These are phyloP conservation scores for Trichothecium roseum DNA, from an alignment of 2,329 filamentous ascomycete species.

Conservation along the genomic window DNA sequence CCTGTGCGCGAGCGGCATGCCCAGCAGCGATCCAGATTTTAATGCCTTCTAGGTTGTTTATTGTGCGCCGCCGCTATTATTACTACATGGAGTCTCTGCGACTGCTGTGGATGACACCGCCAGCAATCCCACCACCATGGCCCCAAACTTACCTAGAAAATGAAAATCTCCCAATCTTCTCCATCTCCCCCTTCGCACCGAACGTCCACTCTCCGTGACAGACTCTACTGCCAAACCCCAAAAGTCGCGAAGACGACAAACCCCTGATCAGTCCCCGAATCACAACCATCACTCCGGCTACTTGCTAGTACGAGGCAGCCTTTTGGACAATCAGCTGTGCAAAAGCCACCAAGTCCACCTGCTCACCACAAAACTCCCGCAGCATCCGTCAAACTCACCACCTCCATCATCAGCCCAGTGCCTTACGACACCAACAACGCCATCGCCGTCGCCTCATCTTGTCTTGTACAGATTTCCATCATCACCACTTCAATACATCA, in stretches of 20 bases:
- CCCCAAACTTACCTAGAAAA: slow-evolving; percentile 1
- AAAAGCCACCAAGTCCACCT: too few relatives aligned
- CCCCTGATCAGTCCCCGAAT: not conserved
- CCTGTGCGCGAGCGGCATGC: too few relatives aligned
- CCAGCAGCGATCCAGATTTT: too few relatives aligned
- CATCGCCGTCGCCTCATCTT: not conserved
- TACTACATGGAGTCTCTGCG: too few relatives aligned
- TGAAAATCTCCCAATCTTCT: slow-evolving; percentile 1
- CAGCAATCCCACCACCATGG: not conserved
- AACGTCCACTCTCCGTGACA: not conserved
- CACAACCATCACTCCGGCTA: not conserved
- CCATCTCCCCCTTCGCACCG: not conserved
- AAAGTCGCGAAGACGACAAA: too few relatives aligned
- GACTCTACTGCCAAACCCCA: too few relatives aligned
- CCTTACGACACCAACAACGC: slow-evolving; percentile 1
- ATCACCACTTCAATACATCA: slow-evolving; percentile 1
- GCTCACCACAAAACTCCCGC: not conserved
- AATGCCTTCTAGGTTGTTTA: not conserved
- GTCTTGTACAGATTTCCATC: not conserved
- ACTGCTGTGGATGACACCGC: not conserved
- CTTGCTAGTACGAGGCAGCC: not conserved
- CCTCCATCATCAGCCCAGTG: not conserved
- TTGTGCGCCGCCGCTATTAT: not conserved
- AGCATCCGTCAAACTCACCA: not conserved
- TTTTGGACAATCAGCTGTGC: not conserved